A percentile compares a stretch with the other conserved stretches of the same genome.
These are phyloP conservation scores for Clausena lansium DNA, from an alignment of 345 rosid genomes.

Conservation along the genomic window DNA sequence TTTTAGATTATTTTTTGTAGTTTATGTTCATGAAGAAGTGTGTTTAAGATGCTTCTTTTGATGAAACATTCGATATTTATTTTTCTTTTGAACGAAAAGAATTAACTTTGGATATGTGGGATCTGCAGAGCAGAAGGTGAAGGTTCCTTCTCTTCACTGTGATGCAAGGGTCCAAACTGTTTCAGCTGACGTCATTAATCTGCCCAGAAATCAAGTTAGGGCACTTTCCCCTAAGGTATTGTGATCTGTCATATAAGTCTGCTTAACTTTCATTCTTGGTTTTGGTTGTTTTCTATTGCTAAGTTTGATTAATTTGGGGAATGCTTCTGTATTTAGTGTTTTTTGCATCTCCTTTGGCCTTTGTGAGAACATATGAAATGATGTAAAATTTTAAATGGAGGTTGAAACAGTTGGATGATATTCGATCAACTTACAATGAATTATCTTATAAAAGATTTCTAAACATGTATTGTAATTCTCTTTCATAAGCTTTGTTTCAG, in stretches of 20 bases:
- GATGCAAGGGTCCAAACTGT: slow-evolving; percentile 81
- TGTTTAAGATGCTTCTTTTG: background rate
- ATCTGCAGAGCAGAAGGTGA: slow-evolving; percentile 87
- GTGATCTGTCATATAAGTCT: background rate
- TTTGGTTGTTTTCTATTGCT: background rate
- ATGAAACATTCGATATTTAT: background rate
- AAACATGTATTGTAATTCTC: background rate
- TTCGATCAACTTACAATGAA: background rate
- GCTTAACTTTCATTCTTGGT: background rate
- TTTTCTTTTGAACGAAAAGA: background rate
- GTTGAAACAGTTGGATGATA: background rate
- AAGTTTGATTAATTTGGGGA: background rate
- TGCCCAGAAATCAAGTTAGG: slow-evolving; percentile 51
- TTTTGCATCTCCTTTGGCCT: too few species aligned
- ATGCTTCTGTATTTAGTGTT: too few species aligned
- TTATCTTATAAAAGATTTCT: background rate
- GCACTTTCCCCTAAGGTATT: slow-evolving; percentile 77
- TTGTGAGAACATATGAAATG: background rate
- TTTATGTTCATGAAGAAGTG: background rate
- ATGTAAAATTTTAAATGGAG: too few species aligned
- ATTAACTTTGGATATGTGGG: slow-evolving; percentile 6
- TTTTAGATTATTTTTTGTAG: background rate
- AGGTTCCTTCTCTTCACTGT: slow-evolving; percentile 78
- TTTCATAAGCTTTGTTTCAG: background rate
- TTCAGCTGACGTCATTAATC: slow-evolving; percentile 72